Evolutionary conservation across 768 basidiomycete genomes (phyloP).

Genomic region (Phlebiopsis flavidoalba): DNA sequence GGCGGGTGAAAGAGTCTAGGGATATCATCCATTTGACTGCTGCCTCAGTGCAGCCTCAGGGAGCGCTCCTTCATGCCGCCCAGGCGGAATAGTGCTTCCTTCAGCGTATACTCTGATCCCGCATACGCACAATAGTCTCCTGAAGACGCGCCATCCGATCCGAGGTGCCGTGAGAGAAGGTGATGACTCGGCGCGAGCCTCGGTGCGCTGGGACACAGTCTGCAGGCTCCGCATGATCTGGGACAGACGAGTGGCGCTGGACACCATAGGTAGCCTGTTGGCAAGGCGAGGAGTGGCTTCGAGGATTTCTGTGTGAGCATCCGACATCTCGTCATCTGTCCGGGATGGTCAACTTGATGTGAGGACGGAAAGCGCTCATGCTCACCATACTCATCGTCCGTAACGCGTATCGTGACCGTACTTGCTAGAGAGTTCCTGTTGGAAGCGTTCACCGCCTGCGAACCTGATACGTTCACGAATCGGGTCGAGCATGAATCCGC

Average conservation of each 20-base stretch:
- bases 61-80: background rate
- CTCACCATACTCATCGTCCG: background rate
- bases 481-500: constrained; percentile 17
- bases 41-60: background rate
- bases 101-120: background rate
- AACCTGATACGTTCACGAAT: constrained; percentile 17
- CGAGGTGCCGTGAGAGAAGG: background rate
- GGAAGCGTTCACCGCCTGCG: background rate
- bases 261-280: background rate
- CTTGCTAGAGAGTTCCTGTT: background rate
- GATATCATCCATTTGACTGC: background rate
- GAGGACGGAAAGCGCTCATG: background rate
- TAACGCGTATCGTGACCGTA: background rate
- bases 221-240: background rate
- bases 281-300: background rate
- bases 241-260: background rate
- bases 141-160: background rate
- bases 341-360: no score
- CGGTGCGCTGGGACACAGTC: background rate
- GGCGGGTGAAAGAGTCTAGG: background rate
- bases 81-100: background rate
- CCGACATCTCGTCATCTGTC: background rate
- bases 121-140: background rate
- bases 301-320: background rate
- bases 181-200: background rate